Percentiles rank a stretch among this genome's conserved stretches.
phyloP scores from a whole-genome alignment of 768 basidiomycete genomes.

The Lanmaoa rubissima region DNA sequence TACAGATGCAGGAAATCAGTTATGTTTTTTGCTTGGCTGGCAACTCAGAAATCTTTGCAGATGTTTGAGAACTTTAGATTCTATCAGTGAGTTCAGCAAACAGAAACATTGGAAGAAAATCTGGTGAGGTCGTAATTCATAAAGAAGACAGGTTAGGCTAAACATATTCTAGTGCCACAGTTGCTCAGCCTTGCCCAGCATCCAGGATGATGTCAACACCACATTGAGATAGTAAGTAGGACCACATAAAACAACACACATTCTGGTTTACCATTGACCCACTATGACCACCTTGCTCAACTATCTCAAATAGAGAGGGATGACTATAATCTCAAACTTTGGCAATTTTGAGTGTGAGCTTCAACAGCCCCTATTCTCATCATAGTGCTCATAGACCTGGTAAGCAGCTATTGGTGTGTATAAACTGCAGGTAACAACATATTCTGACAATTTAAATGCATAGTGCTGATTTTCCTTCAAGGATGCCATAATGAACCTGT shows the following conservation, averaged over 20 bases:
- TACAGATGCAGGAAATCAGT: too few relatives aligned
- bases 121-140: too few relatives aligned
- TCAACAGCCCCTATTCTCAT: conserved; percentile 6
- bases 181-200: not conserved
- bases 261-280: conserved; percentile 17
- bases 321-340: conserved; percentile 92
- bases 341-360: conserved; percentile 82
- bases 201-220: not conserved
- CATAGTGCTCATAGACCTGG: conserved; percentile 12
- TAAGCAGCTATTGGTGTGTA: conserved; percentile 81
- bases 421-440: conserved; percentile 73
- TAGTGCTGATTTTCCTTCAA: conserved; percentile 26
- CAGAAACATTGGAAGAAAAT: too few relatives aligned
- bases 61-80: too few relatives aligned
- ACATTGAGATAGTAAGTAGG: not conserved
- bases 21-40: too few relatives aligned
- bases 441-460: not conserved
- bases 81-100: too few relatives aligned
- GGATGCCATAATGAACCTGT: conserved; percentile 98
- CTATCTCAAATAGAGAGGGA: conserved; percentile 82
- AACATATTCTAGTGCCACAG: not conserved
- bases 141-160: not conserved
- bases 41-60: too few relatives aligned
- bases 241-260: not conserved
- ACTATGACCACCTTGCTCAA: conserved; percentile 77